Conservation (phyloP, 768 basidiomycete species). For the Calocybe cyanea region DNA sequence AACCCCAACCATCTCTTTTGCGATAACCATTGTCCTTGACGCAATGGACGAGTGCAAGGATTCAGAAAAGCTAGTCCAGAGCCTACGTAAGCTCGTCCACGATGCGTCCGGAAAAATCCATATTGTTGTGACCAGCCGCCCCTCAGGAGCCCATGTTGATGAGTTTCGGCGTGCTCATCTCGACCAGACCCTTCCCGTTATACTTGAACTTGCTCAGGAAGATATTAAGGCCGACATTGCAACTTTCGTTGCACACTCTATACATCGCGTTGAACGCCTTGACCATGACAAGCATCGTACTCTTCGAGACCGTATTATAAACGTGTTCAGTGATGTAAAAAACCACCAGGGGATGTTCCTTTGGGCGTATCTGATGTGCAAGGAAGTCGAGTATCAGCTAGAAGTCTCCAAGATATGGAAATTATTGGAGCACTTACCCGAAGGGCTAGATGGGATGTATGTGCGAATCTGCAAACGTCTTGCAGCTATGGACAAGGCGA, state of each 20-base stretch:
- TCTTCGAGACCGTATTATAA: not conserved
- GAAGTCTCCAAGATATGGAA: not conserved
- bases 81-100: not conserved
- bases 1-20: not conserved
- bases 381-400: not conserved
- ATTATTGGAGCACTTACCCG: constrained; percentile 1
- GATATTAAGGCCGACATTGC: constrained; percentile 1
- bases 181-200: not conserved
- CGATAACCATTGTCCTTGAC: not conserved
- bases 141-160: not conserved
- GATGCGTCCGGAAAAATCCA: not conserved
- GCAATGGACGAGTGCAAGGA: constrained; percentile 3
- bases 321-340: not conserved
- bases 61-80: not conserved
- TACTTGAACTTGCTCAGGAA: not conserved
- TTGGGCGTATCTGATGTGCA: constrained; percentile 4
- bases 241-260: not conserved
- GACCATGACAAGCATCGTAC: not conserved
- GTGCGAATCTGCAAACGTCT: not conserved
- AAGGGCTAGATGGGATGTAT: constrained; percentile 1
- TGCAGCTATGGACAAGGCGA: not conserved
- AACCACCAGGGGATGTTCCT: constrained; percentile 7
- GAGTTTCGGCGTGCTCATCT: not conserved
- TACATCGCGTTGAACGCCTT: not conserved
- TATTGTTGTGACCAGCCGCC: not conserved